A percentile compares a stretch with the other conserved stretches of the same genome.
Conservation (phyloP, 371 early-diverging fungal genomes). For the Gilbertella persicaria region DNA sequence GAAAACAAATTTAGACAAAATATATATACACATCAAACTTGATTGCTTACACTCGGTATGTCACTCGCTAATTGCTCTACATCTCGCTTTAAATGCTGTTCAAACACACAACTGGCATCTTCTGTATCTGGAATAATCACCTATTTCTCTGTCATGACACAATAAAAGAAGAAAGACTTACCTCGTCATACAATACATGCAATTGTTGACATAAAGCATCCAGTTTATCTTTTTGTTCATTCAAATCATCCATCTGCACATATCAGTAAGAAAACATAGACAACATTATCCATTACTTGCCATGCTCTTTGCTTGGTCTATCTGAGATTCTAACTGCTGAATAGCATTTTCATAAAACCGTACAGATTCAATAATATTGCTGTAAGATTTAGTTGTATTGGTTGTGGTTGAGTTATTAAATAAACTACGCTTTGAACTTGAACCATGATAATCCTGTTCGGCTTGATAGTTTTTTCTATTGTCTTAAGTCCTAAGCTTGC, state of each 20-base stretch:
- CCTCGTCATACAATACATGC: slow-evolving; percentile 40
- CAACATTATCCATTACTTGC: slow-evolving; percentile 10
- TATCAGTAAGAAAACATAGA: not conserved
- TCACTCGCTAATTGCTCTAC: slow-evolving; percentile 30
- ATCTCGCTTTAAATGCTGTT: slow-evolving; percentile 39
- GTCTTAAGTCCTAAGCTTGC: not conserved
- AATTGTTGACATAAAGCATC: slow-evolving; percentile 34
- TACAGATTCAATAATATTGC: slow-evolving; percentile 30
- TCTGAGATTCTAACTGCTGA: slow-evolving; percentile 22
- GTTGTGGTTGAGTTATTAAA: slow-evolving; percentile 1
- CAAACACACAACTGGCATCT: slow-evolving; percentile 25
- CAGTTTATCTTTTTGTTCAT: slow-evolving; percentile 29
- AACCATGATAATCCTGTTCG: slow-evolving; percentile 18
- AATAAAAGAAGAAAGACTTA: slow-evolving; percentile 2
- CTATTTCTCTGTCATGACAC: slow-evolving; percentile 7
- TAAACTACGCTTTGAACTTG: slow-evolving; percentile 2
- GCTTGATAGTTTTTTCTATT: slow-evolving; percentile 24
- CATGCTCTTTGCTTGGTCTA: slow-evolving; percentile 36
- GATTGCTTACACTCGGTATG: slow-evolving; percentile 35
- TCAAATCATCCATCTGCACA: slow-evolving; percentile 39
- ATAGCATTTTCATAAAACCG: slow-evolving; percentile 31
- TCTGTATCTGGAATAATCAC: slow-evolving; percentile 32
- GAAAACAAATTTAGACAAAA: not conserved
- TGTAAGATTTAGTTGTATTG: slow-evolving; percentile 7
- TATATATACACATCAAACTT: not conserved